Base-by-base conservation (phyloP, 176 grass and related monocot genomes). In the Oryza punctata region DNA sequence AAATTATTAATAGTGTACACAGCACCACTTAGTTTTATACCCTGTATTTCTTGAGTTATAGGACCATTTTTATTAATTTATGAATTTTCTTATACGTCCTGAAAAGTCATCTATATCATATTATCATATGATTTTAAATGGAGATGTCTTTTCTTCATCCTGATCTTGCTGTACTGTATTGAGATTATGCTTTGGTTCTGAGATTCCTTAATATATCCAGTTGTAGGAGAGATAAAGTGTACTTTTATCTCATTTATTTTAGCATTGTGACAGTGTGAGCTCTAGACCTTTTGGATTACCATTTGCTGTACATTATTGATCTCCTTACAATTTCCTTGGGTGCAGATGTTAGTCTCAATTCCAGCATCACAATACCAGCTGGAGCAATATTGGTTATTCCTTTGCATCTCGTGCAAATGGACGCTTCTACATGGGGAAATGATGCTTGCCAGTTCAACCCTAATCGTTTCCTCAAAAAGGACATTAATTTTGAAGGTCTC, bases 351-450 rank as follows among this genome's bases (percentile, higher is more conserved):
- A 87, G 18, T 69, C 82, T 99, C 65, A 84, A 80, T 84, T 86
- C 73, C 10, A 75, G 93, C 33, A 80, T 90, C 19, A 91, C 67
- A 72, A 73, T 96, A 78, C 96, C 93, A 83, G 91, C 91, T 63
- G 88, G 86, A 87, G 83, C 96, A 23, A 87, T 87, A 85, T 70
- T 96, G 35, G 86, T 89, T 83, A 88, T 96, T 90, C 93, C 93
- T 86, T 90, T 96, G 72, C 87, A 94, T 87, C 87, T 99, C 16
- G 89, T 96, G 52, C 96, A 96, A 26, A 89, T 84, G 89, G 89
- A 99, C 84, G 54, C 64, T 79, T 92, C 93, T 76, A 75, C 87
- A 23, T 99, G 96, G 93, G 91, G 96, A 6, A 78, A 92, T 26
- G 91, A 99, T 94, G 88, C 85, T 75, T 59, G 41, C 65, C 46